These are phyloP conservation scores for Verticillium dahliae DNA, from an alignment of 2,329 filamentous ascomycete genomes.

Conservation along the genomic window DNA sequence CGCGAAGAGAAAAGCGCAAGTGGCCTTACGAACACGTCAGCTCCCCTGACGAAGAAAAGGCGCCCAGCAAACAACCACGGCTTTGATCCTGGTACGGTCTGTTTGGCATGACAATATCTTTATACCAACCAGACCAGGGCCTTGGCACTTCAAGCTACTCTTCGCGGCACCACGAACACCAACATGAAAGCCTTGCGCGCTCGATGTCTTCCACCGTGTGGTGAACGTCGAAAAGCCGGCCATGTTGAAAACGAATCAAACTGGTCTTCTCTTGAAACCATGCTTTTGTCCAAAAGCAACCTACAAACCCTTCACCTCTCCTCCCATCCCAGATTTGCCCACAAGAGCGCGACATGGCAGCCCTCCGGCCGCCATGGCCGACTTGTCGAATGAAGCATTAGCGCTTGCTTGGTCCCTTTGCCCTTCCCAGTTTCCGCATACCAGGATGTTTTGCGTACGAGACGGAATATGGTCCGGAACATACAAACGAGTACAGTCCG, in stretches of 20 bases:
- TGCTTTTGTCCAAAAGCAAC: neutral
- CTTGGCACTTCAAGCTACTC: conserved; percentile 1
- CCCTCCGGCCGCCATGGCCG: neutral
- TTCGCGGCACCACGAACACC: conserved; percentile 2
- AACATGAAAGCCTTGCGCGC: neutral
- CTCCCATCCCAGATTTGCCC: neutral
- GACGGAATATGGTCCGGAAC: neutral
- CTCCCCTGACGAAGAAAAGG: neutral
- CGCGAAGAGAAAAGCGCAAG: conserved; percentile 13
- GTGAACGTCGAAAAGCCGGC: neutral
- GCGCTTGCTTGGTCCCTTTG: neutral
- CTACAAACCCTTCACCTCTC: neutral
- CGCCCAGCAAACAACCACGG: conserved; percentile 1
- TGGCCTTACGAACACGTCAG: conserved; percentile 6
- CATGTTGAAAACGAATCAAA: neutral
- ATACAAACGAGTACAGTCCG: neutral
- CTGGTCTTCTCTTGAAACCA: neutral
- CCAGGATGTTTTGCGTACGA: neutral
- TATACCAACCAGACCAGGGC: neutral
- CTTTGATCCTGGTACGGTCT: neutral
- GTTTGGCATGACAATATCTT: neutral
- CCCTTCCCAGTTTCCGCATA: neutral
- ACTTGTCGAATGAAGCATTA: neutral
- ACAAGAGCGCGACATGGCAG: neutral
- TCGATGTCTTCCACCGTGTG: neutral